Evolutionary conservation across 768 basidiomycete genomes (phyloP), one percentile per base, ranked within the genome.

Genomic region (Pleurotus sapidus): DNA sequence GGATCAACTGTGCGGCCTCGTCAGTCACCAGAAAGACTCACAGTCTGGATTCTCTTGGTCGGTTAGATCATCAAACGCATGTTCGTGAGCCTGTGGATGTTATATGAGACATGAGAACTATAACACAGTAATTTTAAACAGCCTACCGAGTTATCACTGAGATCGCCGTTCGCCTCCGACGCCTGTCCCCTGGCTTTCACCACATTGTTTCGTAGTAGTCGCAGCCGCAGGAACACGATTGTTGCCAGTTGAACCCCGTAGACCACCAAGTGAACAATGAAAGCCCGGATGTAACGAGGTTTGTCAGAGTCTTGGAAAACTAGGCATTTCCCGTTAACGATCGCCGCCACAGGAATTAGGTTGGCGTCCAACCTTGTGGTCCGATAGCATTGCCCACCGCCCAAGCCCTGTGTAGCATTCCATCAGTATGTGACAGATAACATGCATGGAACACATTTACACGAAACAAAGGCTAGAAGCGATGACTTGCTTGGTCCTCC

Each of bases 381-480:
- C 74, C 76, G 58, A 79, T 65, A 15, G 79, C 77, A 63, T 81
- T 83, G 7, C 81, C 81, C 4, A 74, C 74, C 18, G 80, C 77
- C 78, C 80, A 83, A 5, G 77, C 77, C 49, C 73, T 77, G 34
- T 15, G 30, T 38, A 49, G 23, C 42, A 24, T 37, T 7, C 30
- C 30, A 38, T 25, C 15, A 43, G 34, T 27, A 37, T 42, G 47
- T 23, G 4, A 3, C 27, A 7, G 0, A 38, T 15, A 34, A 8
- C 18, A 12, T 39, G 15, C 51, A 20, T 25, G 5, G 18, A 17
- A 11, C 25, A 20, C n/a, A 62, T 71, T 27, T 60, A 74, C 69
- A 80, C 70, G 63, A 80, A 82, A 38, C 79, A 78, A n/a, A 81
- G 60, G 48, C 74, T 73, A 17, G 78, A 78, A 1, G 76, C 74